phyloP scores from a whole-genome alignment of 345 rosid species.

The Populus tremula region DNA sequence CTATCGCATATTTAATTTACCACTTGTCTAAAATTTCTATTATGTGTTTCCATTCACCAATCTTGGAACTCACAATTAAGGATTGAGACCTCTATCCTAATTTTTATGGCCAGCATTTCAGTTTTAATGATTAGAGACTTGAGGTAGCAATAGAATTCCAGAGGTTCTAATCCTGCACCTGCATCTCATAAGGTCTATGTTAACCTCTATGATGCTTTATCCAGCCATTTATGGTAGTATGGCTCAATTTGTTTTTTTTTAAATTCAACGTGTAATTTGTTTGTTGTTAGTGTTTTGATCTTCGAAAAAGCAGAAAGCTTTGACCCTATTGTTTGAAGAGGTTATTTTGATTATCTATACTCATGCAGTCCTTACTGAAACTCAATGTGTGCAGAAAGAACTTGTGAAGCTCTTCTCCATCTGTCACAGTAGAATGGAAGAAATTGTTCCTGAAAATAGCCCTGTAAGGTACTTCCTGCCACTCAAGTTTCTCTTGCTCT shows the following conservation, averaged over 20 bases:
- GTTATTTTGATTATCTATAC: not conserved
- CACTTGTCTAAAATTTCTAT: not conserved
- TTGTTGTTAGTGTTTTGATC: not conserved
- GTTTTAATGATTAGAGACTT: too few species aligned
- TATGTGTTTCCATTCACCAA: too few species aligned
- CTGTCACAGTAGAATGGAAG: constrained; percentile 88
- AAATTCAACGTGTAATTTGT: not conserved
- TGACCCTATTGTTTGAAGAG: not conserved
- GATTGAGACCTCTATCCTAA: too few species aligned
- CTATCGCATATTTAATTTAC: not conserved
- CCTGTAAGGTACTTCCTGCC: constrained; percentile 50
- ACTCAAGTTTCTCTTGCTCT: constrained; percentile 7
- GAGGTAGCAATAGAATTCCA: too few species aligned
- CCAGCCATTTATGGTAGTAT: not conserved
- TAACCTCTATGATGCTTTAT: not conserved
- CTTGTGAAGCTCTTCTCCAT: constrained; percentile 54
- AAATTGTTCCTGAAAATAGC: constrained; percentile 50
- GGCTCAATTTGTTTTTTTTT: not conserved
- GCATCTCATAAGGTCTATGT: too few species aligned
- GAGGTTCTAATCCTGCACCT: too few species aligned
- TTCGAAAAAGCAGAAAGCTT: not conserved
- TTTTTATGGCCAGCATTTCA: too few species aligned
- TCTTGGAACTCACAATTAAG: too few species aligned
- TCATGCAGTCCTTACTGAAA: constrained; percentile 12
- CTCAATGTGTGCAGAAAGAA: constrained; percentile 51